Evolutionary conservation across 2,329 filamentous ascomycete genomes (phyloP).

Genomic region (Stagonosporopsis chrysanthemi): DNA sequence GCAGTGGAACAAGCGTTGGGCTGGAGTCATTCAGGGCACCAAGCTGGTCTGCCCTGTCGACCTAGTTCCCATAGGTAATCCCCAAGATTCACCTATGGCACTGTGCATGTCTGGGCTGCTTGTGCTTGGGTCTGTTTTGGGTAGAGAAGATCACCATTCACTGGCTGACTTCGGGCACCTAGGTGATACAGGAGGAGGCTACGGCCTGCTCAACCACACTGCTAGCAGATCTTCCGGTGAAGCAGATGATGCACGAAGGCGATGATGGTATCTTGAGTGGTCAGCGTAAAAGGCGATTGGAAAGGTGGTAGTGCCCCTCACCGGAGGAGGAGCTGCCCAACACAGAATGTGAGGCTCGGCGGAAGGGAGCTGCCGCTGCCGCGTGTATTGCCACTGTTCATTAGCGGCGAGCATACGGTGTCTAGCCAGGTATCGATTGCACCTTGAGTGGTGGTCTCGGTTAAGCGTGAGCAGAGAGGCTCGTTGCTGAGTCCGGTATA

Average conservation of each 20-base stretch:
- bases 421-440: background rate
- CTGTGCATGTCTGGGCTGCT: background rate
- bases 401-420: background rate
- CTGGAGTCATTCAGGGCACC: too few relatives aligned
- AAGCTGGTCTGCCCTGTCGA: too few relatives aligned
- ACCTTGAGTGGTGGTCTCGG: background rate
- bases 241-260: background rate
- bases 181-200: background rate
- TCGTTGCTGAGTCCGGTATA: background rate
- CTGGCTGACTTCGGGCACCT: background rate
- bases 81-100: too few relatives aligned
- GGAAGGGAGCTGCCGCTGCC: background rate
- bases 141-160: background rate
- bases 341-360: background rate
- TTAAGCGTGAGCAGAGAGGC: background rate
- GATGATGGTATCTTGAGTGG: background rate
- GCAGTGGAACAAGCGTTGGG: too few relatives aligned
- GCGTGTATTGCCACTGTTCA: background rate
- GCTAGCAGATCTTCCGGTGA: constrained; percentile 6
- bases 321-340: constrained; percentile 1
- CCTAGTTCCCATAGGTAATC: too few relatives aligned
- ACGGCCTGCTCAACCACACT: background rate
- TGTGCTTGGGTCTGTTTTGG: background rate
- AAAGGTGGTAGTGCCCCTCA: background rate
- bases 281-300: background rate